Base-by-base conservation (phyloP, 495 filamentous ascomycete species). In the Extremus antarcticus region DNA sequence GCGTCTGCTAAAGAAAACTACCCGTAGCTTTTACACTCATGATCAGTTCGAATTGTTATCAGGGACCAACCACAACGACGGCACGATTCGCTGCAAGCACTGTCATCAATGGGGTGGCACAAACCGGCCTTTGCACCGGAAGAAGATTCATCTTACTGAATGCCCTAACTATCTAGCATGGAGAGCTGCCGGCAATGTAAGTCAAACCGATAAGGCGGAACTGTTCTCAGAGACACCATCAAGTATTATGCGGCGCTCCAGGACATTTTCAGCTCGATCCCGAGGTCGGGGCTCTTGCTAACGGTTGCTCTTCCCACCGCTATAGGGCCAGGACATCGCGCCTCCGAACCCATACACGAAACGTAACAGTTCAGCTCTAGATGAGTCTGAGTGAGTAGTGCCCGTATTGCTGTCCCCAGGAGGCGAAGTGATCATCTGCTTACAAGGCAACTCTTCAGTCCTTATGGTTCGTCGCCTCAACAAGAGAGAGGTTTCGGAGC, bases 81-180 rank as follows among this genome's bases (percentile, higher is more conserved):
- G 57, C 1, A 62, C 55, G 8, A 54, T 57, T 3, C 55, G 51
- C 24, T 62, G 59, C 51, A 47, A 29, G 3, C 59, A 62, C 51
- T 62, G 59, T 45, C 53, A 58, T 20, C 1, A 2, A 2, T 62
- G 59, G 59, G 57, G 54, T n/a, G 55, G 59, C 32, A 62, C 50
- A 45, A 20, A 50, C 21, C 54, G 53, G 55, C 57, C 54, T 2
- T 47, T 62, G 20, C 47, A 49, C 24, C 59, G 59, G 45, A 62
- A 62, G 47, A 62, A 62, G 32, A 55, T 58, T 16, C 59, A 62
- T 29, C 55, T 62, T 13, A 21, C 47, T 39, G 50, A 55, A 35
- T 62, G 59, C 25, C 32, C 29, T 24, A n/a, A n/a, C 1, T 62
- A 62, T 32, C 1, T 23, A 1, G 24, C 45, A 2, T 62, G 59